phyloP scores from a whole-genome alignment of 2,329 filamentous ascomycete genomes.

The Clonostachys rosea region DNA sequence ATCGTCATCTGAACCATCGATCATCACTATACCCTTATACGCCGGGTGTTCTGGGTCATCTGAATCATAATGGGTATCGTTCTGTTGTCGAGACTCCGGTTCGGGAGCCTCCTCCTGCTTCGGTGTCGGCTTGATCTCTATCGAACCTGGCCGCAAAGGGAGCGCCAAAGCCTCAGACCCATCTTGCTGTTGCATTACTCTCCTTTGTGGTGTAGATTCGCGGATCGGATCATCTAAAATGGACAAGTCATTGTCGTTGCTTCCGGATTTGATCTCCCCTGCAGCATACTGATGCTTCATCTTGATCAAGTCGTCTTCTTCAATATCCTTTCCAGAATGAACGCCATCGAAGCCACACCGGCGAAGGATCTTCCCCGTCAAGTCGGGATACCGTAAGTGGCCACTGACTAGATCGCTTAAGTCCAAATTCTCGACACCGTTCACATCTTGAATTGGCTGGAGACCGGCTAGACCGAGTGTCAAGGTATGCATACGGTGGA shows the following conservation, averaged over 20 bases:
- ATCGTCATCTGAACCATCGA: too few species aligned
- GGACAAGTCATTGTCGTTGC: slow-evolving; percentile 16
- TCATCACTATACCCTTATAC: too few species aligned
- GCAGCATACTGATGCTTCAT: slow-evolving; percentile 30
- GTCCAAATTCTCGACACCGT: slow-evolving; percentile 56
- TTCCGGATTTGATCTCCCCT: slow-evolving; percentile 12
- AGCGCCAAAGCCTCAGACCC: too few species aligned
- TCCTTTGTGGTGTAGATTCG: not conserved
- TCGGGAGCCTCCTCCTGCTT: too few species aligned
- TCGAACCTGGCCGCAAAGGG: too few species aligned
- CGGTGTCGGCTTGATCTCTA: too few species aligned
- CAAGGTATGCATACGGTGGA: slow-evolving; percentile 80
- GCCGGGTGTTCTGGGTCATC: too few species aligned
- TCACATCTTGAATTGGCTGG: slow-evolving; percentile 64
- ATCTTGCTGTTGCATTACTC: too few species aligned
- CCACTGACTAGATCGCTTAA: slow-evolving; percentile 48
- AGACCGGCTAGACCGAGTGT: slow-evolving; percentile 82
- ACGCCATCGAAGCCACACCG: slow-evolving; percentile 46
- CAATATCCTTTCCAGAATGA: slow-evolving; percentile 38
- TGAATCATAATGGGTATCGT: too few species aligned
- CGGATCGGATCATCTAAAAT: not conserved
- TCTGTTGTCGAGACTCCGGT: too few species aligned
- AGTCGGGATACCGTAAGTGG: slow-evolving; percentile 45
- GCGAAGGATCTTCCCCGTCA: slow-evolving; percentile 46
- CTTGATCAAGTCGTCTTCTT: slow-evolving; percentile 45